phyloP scores from a whole-genome alignment of 2,329 filamentous ascomycete genomes.

The Pochonia chlamydosporia region DNA sequence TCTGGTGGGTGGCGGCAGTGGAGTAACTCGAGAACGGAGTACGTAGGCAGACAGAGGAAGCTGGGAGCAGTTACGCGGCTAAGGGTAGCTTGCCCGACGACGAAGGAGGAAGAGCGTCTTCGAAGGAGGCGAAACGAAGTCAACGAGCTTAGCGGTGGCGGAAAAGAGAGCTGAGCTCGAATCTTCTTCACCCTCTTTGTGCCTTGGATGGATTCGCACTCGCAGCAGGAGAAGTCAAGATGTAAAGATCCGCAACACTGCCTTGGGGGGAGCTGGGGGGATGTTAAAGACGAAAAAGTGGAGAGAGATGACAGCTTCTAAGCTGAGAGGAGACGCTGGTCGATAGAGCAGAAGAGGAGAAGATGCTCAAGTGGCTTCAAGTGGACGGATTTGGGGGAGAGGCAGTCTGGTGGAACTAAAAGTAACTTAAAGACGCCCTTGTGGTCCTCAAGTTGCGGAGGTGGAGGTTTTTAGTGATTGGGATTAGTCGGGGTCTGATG shows the following conservation, averaged over 20 bases:
- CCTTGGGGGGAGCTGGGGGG: too few relatives aligned
- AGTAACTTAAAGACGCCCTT: neutral
- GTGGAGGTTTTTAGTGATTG: too few relatives aligned
- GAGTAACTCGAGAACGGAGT: neutral
- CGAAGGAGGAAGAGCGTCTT: neutral
- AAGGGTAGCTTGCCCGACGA: neutral
- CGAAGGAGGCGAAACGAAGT: neutral
- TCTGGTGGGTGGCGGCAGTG: neutral
- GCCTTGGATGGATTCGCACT: too few relatives aligned
- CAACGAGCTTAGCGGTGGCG: neutral
- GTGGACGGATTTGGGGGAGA: neutral
- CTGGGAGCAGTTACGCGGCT: neutral
- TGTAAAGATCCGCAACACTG: too few relatives aligned
- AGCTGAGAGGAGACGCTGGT: neutral
- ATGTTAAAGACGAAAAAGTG: slow-evolving; percentile 1
- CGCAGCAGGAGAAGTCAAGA: too few relatives aligned
- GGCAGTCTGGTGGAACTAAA: neutral
- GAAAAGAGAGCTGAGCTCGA: neutral
- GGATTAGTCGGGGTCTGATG: too few relatives aligned
- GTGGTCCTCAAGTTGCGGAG: neutral
- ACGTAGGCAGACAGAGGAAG: neutral
- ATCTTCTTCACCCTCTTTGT: too few relatives aligned
- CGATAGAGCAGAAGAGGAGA: too few relatives aligned
- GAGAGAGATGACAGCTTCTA: too few relatives aligned
- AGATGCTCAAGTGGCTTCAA: neutral